A percentile compares a stretch with the other conserved stretches of the same genome.
Evolutionary conservation across 176 grass and related monocot species (phyloP).

Genomic region (Elaeis guineensis): DNA sequence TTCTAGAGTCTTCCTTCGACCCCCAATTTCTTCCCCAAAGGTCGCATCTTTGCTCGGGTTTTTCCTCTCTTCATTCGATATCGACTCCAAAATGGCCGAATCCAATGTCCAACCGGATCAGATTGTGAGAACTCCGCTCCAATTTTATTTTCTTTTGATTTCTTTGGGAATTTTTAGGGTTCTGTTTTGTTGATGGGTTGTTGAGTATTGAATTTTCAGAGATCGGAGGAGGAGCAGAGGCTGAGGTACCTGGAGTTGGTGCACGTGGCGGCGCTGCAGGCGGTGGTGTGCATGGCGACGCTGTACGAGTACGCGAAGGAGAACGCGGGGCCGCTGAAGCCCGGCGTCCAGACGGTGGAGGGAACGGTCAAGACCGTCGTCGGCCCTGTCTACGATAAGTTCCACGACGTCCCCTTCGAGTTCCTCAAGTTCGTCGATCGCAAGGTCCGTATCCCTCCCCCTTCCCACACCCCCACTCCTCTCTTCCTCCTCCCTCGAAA

Average conservation of each 20-base stretch:
- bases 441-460: slow-evolving; percentile 39
- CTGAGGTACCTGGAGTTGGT: slow-evolving; percentile 78
- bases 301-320: slow-evolving; percentile 65
- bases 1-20: too few relatives aligned
- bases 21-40: too few relatives aligned
- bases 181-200: too few relatives aligned
- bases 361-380: slow-evolving; percentile 78
- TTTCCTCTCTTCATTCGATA: too few relatives aligned
- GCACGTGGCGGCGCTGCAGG: slow-evolving; percentile 59
- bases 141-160: too few relatives aligned
- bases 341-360: slow-evolving; percentile 72
- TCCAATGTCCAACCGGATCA: too few relatives aligned
- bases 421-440: slow-evolving; percentile 76
- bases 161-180: too few relatives aligned
- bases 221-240: slow-evolving; percentile 34
- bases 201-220: too few relatives aligned
- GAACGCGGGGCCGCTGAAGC: slow-evolving; percentile 66
- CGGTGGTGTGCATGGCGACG: slow-evolving; percentile 41
- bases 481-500: neutral
- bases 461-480: neutral
- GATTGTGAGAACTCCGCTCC: too few relatives aligned
- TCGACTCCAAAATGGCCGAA: too few relatives aligned
- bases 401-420: slow-evolving; percentile 52
- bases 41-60: too few relatives aligned
- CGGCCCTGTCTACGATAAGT: slow-evolving; percentile 67